Percentiles rank a stretch among this genome's conserved stretches.
These are phyloP conservation scores for Carallia brachiata DNA, from an alignment of 345 rosid species.

Conservation along the genomic window DNA sequence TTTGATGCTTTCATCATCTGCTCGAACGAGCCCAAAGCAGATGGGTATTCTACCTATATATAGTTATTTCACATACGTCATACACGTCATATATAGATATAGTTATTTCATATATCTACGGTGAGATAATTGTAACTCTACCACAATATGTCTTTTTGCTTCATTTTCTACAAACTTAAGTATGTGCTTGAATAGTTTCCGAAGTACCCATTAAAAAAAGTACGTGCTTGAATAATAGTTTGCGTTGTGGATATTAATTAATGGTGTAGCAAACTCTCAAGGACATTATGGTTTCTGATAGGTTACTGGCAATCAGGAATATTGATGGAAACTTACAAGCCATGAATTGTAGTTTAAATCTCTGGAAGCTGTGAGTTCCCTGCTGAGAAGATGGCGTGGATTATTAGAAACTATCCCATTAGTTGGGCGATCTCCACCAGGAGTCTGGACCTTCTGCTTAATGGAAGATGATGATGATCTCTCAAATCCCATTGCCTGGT, in stretches of 20 bases:
- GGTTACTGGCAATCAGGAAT: background rate
- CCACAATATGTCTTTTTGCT: too few relatives aligned
- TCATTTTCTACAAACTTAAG: too few relatives aligned
- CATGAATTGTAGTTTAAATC: conserved; percentile 34
- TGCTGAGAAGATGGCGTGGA: background rate
- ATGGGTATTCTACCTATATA: conserved; percentile 46
- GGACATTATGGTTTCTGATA: background rate
- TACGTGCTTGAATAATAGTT: too few relatives aligned
- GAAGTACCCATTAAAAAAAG: too few relatives aligned
- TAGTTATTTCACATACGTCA: too few relatives aligned
- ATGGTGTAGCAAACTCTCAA: background rate
- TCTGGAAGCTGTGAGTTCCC: background rate
- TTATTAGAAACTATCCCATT: conserved; percentile 3
- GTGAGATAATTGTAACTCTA: too few relatives aligned
- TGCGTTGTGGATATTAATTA: background rate
- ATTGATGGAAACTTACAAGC: conserved; percentile 30
- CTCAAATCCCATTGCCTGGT: conserved; percentile 32
- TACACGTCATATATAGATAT: too few relatives aligned
- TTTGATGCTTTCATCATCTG: conserved; percentile 46
- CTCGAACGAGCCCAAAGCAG: conserved; percentile 48
- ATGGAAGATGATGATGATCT: conserved; percentile 14
- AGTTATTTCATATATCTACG: too few relatives aligned
- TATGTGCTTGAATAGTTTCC: too few relatives aligned
- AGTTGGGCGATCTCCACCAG: background rate
- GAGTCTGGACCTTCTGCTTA: conserved; percentile 19